Conservation (phyloP, 2,329 filamentous ascomycete species). For the Cercospora janseana region DNA sequence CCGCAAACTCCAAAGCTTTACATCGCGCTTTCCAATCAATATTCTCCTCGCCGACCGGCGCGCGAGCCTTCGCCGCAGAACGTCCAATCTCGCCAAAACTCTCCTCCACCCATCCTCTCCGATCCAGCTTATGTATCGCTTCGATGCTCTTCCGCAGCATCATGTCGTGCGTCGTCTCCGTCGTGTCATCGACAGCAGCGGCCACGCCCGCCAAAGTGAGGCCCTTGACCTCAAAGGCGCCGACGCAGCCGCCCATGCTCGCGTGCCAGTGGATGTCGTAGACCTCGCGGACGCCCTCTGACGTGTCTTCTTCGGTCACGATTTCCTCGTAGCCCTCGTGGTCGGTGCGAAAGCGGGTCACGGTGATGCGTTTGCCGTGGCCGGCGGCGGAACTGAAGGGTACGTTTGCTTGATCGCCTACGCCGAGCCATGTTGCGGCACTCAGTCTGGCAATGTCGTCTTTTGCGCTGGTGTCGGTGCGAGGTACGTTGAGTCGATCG, state of each 20-base stretch:
- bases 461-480: slow-evolving; percentile 34
- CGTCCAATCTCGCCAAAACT: slow-evolving; percentile 27
- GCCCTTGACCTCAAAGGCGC: slow-evolving; percentile 46
- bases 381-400: slow-evolving; percentile 39
- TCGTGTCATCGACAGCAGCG: slow-evolving; percentile 6
- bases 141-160: slow-evolving; percentile 25
- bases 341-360: slow-evolving; percentile 43
- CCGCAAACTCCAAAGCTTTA: slow-evolving; percentile 35
- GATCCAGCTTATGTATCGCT: slow-evolving; percentile 21
- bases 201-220: slow-evolving; percentile 15
- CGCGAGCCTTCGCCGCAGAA: slow-evolving; percentile 10
- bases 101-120: slow-evolving; percentile 22
- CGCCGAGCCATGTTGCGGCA: slow-evolving; percentile 45
- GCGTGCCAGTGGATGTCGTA: slow-evolving; percentile 48
- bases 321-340: slow-evolving; percentile 38
- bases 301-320: slow-evolving; percentile 40
- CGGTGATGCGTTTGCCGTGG: slow-evolving; percentile 41
- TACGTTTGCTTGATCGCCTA: slow-evolving; percentile 36
- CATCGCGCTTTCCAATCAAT: slow-evolving; percentile 36
- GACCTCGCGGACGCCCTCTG: slow-evolving; percentile 42
- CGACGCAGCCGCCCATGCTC: slow-evolving; percentile 43
- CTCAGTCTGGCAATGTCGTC: slow-evolving; percentile 42
- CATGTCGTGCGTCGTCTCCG: slow-evolving; percentile 26
- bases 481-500: slow-evolving; percentile 38
- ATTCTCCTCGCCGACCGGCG: slow-evolving; percentile 9